These are phyloP conservation scores for Lantana camara DNA, from an alignment of 257 asterid species.

Conservation along the genomic window DNA sequence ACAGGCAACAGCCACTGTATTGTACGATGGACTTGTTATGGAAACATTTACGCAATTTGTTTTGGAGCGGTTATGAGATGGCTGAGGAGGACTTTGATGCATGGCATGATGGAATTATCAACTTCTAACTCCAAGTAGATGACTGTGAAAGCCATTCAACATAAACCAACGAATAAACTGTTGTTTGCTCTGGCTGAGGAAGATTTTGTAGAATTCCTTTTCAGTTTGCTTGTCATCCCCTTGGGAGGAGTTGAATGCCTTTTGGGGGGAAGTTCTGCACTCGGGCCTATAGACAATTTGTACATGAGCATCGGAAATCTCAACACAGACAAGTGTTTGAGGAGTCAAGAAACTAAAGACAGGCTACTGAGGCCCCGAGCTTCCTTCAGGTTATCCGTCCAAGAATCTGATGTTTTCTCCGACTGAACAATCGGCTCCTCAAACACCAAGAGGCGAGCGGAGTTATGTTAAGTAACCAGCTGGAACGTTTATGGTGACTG, in stretches of 20 bases:
- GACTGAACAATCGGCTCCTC: neutral
- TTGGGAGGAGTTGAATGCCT: conserved; percentile 19
- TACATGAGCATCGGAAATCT: neutral
- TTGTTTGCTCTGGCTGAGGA: conserved; percentile 27
- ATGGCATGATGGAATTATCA: too few relatives aligned
- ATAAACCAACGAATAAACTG: conserved; percentile 21
- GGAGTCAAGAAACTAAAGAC: neutral
- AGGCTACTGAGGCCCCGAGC: conserved; percentile 14
- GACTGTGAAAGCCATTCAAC: conserved; percentile 2
- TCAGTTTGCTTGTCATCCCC: conserved; percentile 26
- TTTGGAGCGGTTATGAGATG: too few relatives aligned
- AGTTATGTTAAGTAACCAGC: conserved; percentile 6
- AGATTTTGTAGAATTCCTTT: conserved; percentile 26
- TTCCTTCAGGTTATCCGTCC: neutral
- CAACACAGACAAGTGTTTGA: neutral
- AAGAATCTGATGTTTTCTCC: conserved; percentile 7
- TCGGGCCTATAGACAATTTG: conserved; percentile 21
- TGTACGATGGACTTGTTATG: too few relatives aligned
- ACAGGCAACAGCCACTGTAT: too few relatives aligned
- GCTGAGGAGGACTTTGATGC: too few relatives aligned
- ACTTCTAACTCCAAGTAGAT: neutral
- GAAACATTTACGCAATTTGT: too few relatives aligned
- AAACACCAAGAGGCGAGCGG: too few relatives aligned
- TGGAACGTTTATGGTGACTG: neutral
- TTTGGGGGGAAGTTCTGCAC: neutral